Base-by-base conservation (phyloP, 495 filamentous ascomycete genomes). In the Extremus antarcticus region DNA sequence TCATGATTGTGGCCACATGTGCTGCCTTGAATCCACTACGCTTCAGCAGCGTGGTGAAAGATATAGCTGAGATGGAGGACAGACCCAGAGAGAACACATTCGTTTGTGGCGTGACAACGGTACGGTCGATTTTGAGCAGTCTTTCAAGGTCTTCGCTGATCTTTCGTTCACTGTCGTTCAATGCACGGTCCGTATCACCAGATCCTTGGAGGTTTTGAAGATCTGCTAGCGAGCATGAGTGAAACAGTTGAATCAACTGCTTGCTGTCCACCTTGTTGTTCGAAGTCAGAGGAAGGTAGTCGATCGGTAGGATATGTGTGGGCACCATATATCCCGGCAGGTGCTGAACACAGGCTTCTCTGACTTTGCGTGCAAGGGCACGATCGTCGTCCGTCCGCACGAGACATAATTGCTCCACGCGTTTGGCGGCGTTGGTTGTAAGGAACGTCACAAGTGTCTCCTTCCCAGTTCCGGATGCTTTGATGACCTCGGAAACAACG, bases 41-140 rank as follows among this genome's bases (percentile, higher is more conserved):
- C 55, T 68, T 73, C 52, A 76, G 56, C 11, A 62, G 56, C 38
- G 61, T 61, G 13, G 79, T 67, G 50, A 94, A 73, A 21, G 79
- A 76, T 21, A 90, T 80, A 2, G 84, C 83, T 0, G 85, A 86
- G 15, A 94, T 87, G 0, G 87, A 91, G 64, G 92, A 89, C 7
- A 91, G 72, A 0, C 88, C 88, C 1, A 94, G 70, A 50, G 92
- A 86, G 60, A 88, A 94, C 25, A 94, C 79, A 25, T 77, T 91
- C 0, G 83, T 78, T 0, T 71, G 71, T 16, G 71, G 69, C 1
- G 64, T 70, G 32, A 90, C 74, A 0, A 73, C 66, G 2, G 59
- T 61, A 0, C 52, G 32, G 8, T 74, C 59, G 4, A 81, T 58
- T 1, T 65, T 56, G 11, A 76, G 69, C 47, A 83, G 72, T 4